Conservation (phyloP, 2,329 filamentous ascomycete species). For the Colletotrichum sp. region DNA sequence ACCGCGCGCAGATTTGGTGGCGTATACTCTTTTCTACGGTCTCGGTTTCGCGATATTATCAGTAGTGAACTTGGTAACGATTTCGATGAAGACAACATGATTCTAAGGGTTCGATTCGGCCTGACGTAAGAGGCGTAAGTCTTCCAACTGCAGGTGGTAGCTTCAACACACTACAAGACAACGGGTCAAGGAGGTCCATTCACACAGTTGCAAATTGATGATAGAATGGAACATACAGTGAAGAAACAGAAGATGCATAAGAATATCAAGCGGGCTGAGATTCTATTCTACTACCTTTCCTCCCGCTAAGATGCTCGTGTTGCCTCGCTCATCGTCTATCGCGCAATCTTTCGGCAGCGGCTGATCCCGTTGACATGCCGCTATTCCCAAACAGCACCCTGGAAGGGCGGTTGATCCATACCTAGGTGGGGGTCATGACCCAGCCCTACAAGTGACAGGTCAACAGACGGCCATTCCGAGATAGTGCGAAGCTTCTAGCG, state of each 20-base stretch:
- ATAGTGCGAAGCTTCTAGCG: neutral
- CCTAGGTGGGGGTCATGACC: neutral
- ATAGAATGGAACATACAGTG: neutral
- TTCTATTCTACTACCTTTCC: neutral
- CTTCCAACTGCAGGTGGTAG: too few species aligned
- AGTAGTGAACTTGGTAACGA: neutral
- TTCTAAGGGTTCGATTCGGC: too few species aligned
- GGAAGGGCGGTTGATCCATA: neutral
- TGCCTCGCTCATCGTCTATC: neutral
- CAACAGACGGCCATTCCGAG: neutral
- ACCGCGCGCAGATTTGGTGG: neutral
- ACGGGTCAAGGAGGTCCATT: too few species aligned
- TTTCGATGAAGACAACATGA: neutral
- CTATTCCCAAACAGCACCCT: neutral
- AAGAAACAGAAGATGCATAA: rapidly evolving
- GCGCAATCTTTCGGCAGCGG: neutral
- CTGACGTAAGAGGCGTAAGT: too few species aligned
- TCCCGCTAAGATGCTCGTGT: rapidly evolving
- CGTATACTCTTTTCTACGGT: neutral
- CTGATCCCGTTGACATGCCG: neutral
- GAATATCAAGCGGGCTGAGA: rapidly evolving
- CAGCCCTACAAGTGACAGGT: neutral
- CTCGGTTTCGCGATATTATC: neutral
- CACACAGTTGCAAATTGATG: neutral
- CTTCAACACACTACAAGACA: too few species aligned